A percentile compares a stretch with the other conserved stretches of the same genome.
Evolutionary conservation across 768 basidiomycete genomes (phyloP).

Genomic region (Mycena pura): DNA sequence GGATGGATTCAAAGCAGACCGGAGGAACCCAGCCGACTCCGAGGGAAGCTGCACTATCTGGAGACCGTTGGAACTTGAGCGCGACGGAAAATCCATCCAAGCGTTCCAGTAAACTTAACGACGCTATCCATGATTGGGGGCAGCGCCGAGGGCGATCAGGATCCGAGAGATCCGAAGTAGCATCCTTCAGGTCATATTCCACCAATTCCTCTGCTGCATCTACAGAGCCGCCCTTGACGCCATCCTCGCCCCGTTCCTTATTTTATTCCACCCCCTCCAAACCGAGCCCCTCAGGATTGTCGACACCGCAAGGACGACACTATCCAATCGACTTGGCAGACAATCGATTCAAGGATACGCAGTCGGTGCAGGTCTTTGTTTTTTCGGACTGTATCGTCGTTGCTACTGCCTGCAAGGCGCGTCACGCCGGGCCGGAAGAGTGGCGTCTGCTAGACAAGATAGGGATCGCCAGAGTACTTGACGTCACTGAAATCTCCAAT

Average conservation of each 20-base stretch:
- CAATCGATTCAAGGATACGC: background rate
- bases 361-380: conserved; percentile 21
- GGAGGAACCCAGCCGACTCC: background rate
- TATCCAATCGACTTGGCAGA: background rate
- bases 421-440: conserved; percentile 12
- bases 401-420: conserved; percentile 8
- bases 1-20: conserved; percentile 20
- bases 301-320: background rate
- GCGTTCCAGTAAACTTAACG: conserved; percentile 42
- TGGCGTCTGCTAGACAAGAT: conserved; percentile 16
- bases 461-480: conserved; percentile 13
- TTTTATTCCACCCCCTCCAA: background rate
- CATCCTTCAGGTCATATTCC: conserved; percentile 5
- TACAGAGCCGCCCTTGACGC: conserved; percentile 9
- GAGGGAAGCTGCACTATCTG: background rate
- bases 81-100: background rate
- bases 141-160: conserved; percentile 49
- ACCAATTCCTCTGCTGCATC: conserved; percentile 11
- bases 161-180: conserved; percentile 30
- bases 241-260: conserved; percentile 11
- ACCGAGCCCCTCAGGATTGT: background rate
- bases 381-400: conserved; percentile 24
- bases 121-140: conserved; percentile 55
- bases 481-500: conserved; percentile 6
- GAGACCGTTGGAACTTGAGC: background rate